Conservation (phyloP, 1,139 yeast species). For the Spencermartinsiella ligniputridi region DNA sequence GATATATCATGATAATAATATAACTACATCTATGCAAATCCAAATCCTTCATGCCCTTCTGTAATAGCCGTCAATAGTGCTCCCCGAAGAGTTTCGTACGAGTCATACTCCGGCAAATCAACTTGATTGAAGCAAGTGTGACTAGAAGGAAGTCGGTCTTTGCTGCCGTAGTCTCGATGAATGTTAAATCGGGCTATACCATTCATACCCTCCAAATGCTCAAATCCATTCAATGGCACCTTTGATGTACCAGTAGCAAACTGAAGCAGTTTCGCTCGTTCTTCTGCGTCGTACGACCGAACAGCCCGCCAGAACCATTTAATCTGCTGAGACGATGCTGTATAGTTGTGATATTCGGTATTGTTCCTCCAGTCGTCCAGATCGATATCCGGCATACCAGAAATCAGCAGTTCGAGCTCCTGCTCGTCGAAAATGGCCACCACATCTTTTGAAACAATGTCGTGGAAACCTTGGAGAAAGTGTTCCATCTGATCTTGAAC, state of each 20-base stretch:
- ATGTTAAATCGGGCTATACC: slow-evolving; percentile 86
- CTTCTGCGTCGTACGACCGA: slow-evolving; percentile 88
- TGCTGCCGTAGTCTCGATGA: slow-evolving; percentile 82
- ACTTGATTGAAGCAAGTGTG: slow-evolving; percentile 97
- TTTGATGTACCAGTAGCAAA: slow-evolving; percentile 97
- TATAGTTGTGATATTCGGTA: slow-evolving; percentile 77
- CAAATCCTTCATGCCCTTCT: slow-evolving; percentile 97
- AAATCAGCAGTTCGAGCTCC: slow-evolving; percentile 84
- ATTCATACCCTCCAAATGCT: slow-evolving; percentile 82
- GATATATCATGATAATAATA: not conserved
- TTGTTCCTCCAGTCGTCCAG: slow-evolving; percentile 94
- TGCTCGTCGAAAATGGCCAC: slow-evolving; percentile 91
- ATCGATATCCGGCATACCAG: slow-evolving; percentile 95
- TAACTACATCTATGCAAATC: slow-evolving; percentile 49
- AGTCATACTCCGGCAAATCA: slow-evolving; percentile 89
- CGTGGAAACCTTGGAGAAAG: slow-evolving; percentile 84
- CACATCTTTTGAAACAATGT: slow-evolving; percentile 82
- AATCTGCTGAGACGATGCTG: slow-evolving; percentile 79
- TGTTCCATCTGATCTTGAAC: slow-evolving; percentile 86
- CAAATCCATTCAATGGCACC: slow-evolving; percentile 93
- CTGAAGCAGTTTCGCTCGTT: slow-evolving; percentile 87
- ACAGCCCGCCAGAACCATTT: slow-evolving; percentile 99
- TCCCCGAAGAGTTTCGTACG: slow-evolving; percentile 79
- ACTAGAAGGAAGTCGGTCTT: slow-evolving; percentile 86
- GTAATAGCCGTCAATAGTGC: slow-evolving; percentile 80